These are phyloP conservation scores for Exophiala phaeomuriformis DNA, from an alignment of 2,329 filamentous ascomycete species.

Conservation along the genomic window DNA sequence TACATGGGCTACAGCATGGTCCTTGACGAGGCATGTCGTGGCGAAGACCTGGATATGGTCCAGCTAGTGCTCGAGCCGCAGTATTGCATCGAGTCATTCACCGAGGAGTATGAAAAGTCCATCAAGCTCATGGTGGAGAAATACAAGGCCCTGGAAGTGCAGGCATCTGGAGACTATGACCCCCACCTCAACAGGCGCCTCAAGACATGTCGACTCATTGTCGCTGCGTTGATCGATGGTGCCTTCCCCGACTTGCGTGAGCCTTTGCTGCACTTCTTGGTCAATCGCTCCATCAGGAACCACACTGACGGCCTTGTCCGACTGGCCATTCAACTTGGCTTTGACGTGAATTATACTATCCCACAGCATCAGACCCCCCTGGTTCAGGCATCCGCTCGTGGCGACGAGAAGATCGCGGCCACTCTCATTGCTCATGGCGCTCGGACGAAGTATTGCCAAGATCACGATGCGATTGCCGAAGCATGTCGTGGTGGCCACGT, in stretches of 20 bases:
- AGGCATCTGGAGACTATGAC: background rate
- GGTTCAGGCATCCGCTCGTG: background rate
- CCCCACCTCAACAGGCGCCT: background rate
- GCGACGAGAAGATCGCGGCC: background rate
- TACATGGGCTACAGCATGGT: conserved; percentile 1
- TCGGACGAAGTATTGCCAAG: background rate
- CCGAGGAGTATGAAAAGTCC: background rate
- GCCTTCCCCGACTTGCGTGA: background rate
- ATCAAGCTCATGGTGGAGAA: background rate
- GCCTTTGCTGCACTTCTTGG: background rate
- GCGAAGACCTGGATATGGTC: conserved; percentile 1
- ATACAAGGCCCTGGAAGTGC: background rate
- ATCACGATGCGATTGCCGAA: background rate
- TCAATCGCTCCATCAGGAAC: background rate
- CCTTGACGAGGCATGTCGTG: background rate
- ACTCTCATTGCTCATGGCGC: conserved; percentile 3
- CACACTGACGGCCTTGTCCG: background rate
- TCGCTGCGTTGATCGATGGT: background rate
- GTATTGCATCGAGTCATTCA: conserved; percentile 1
- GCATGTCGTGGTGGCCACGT: background rate
- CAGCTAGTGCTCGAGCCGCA: conserved; percentile 1
- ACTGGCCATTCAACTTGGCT: conserved; percentile 2
- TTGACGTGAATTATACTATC: background rate
- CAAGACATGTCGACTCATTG: background rate
- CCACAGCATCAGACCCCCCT: background rate